A percentile compares a stretch with the other conserved stretches of the same genome.
Conservation (phyloP, 2,329 filamentous ascomycete species). For the Microdochium paspali region DNA sequence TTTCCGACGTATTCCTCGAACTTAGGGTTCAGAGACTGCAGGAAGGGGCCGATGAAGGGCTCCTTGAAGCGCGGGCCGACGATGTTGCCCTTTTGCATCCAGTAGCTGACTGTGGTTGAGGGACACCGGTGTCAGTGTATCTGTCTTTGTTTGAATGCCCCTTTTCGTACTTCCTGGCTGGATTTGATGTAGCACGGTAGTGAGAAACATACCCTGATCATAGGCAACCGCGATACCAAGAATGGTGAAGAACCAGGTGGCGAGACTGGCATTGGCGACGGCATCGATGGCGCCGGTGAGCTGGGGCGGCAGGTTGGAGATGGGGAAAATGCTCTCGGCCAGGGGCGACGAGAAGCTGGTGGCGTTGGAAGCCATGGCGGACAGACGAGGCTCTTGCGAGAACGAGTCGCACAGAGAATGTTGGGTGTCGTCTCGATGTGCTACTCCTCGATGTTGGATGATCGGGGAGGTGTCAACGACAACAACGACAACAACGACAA, state of each 20-base stretch:
- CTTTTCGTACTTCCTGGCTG: not conserved
- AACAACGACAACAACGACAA: too few relatives aligned
- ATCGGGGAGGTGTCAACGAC: too few relatives aligned
- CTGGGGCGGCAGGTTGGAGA: conserved; percentile 42
- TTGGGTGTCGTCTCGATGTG: too few relatives aligned
- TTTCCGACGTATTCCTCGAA: conserved; percentile 87
- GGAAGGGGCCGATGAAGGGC: conserved; percentile 90
- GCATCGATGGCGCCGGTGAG: conserved; percentile 45
- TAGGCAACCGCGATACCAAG: conserved; percentile 67
- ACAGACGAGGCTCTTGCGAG: not conserved
- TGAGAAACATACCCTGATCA: conserved; percentile 72
- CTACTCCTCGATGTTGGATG: too few relatives aligned
- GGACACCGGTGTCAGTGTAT: too few relatives aligned
- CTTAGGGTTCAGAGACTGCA: conserved; percentile 84
- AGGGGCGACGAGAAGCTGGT: conserved; percentile 58
- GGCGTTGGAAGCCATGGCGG: conserved; percentile 48
- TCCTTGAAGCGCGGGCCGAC: conserved; percentile 66
- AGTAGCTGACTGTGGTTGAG: conserved; percentile 55
- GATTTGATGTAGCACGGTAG: not conserved
- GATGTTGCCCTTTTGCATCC: conserved; percentile 66
- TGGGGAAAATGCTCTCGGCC: conserved; percentile 47
- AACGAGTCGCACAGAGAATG: too few relatives aligned
- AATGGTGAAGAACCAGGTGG: conserved; percentile 60
- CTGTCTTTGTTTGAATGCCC: conserved; percentile 4
- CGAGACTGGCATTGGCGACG: conserved; percentile 46